Evolutionary conservation across 805 yeast species (phyloP).

Genomic region (Middelhovenomyces tepae): DNA sequence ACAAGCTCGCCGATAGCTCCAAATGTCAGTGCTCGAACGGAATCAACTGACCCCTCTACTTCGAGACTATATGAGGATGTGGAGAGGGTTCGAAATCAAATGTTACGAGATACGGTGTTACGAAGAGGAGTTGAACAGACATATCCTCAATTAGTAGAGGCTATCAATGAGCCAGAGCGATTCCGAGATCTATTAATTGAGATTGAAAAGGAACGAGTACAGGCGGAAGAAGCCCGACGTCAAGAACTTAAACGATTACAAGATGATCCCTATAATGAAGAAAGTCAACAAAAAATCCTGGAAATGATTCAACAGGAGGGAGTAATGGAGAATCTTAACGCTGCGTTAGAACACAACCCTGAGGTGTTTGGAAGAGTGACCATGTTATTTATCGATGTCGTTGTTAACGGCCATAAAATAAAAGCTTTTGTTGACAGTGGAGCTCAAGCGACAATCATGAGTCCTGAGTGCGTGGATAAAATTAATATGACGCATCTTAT

Average conservation of each 20-base stretch:
- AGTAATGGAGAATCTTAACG: conserved; percentile 68
- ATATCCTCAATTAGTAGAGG: conserved; percentile 41
- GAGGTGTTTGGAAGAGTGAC: conserved; percentile 76
- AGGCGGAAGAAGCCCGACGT: conserved; percentile 31
- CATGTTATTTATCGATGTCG: conserved; percentile 74
- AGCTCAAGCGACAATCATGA: conserved; percentile 80
- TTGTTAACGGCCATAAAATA: conserved; percentile 69
- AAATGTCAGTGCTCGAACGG: neutral
- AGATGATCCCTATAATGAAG: conserved; percentile 63
- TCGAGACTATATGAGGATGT: conserved; percentile 15
- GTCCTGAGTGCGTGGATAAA: conserved; percentile 64
- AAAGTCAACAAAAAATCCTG: conserved; percentile 52
- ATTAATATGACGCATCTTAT: conserved; percentile 64
- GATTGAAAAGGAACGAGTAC: conserved; percentile 22
- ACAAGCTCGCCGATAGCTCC: neutral
- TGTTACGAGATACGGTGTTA: conserved; percentile 26
- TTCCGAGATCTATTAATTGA: conserved; percentile 34
- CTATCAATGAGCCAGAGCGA: conserved; percentile 38
- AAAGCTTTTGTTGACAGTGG: conserved; percentile 97
- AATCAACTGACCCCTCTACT: neutral
- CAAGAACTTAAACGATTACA: conserved; percentile 46
- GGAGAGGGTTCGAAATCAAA: conserved; percentile 28
- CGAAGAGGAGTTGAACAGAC: conserved; percentile 26
- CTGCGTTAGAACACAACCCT: conserved; percentile 82
- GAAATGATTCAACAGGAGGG: conserved; percentile 63